phyloP scores from a whole-genome alignment of 495 filamentous ascomycete genomes.

The Xylaria scruposa region DNA sequence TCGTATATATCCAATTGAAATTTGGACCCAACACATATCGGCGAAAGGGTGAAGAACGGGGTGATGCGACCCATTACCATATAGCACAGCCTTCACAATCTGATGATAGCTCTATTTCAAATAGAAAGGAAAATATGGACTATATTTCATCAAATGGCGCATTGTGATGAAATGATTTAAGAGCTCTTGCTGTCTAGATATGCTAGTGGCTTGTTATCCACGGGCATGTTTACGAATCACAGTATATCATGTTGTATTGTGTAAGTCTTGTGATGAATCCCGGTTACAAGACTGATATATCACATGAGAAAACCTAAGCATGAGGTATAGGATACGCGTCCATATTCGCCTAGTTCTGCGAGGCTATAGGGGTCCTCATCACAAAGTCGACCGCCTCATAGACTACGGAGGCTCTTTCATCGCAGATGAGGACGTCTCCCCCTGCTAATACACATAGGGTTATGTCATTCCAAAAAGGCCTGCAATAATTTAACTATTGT shows the following conservation, averaged over 20 bases:
- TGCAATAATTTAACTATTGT: not conserved
- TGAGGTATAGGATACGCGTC: not conserved
- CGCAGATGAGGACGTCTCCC: not conserved
- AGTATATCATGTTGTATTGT: not conserved
- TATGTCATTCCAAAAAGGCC: not conserved
- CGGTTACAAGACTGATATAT: not conserved
- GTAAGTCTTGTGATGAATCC: not conserved
- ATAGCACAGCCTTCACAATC: not conserved
- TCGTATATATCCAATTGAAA: constrained; percentile 20
- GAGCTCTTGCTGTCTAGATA: no score
- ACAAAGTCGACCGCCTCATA: not conserved
- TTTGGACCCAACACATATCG: constrained; percentile 1
- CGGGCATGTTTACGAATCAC: not conserved
- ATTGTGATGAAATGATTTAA: not conserved
- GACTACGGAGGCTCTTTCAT: not conserved
- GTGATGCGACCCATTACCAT: not conserved
- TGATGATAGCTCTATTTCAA: not conserved
- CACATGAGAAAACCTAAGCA: not conserved
- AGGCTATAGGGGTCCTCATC: not conserved
- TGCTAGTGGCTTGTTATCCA: not conserved
- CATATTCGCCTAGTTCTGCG: not conserved
- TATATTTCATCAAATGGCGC: not conserved
- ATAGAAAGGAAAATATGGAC: not conserved
- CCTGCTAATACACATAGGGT: not conserved
- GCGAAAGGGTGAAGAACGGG: not conserved